Base-by-base conservation (phyloP, 1,139 yeast species). In the Geotrichum reessii region DNA sequence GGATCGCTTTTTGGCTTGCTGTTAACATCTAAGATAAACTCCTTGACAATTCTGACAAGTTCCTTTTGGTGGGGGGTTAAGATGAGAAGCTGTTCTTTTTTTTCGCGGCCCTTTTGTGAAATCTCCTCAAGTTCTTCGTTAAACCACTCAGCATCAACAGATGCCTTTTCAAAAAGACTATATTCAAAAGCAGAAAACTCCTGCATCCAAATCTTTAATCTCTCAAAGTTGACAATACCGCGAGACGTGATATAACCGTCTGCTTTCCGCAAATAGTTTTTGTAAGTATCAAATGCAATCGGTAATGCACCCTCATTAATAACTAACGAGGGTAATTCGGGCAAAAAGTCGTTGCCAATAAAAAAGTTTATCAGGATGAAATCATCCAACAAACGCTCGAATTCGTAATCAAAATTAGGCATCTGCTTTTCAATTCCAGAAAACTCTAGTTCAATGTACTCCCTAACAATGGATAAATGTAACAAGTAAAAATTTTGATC, bases 221-320 rank as follows among this genome's bases (percentile, higher is more conserved):
- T 80, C 59, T 77, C 76, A 63, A 91, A 78, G 71, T 93, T 86
- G 64, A 95, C 91, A 50, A 80, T 79, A 64, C 99, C 99, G 60
- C 80, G 78, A 64, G 88, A 88, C 66, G 90, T 90, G 63, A 95
- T 78, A 68, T 95, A 93, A 9, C 96, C 97, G 70, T 89, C 96
- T 59, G 85, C 76, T 62, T 81, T 81, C 64, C 81, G 80, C 68
- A 93, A 78, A 24, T 92, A 84, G 67, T 85, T 85, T 70, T 91
- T 93, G 76, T 95, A 93, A 14, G 97, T 87, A 63, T 86, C 88
- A 66, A 93, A 78, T 67, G 95, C 80, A 48, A 91, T 81, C 14
- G 98, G 97, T 76, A 95, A 87, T 0, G 99, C 99, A 66, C 98
- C 98, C 67, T 92, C 93, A 70, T 91, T 92, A 66, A 95, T 82